Percentiles rank a stretch among this genome's conserved stretches.
phyloP scores from a whole-genome alignment of 1,284 basidiomycete genomes.

The Marasmius fiardii region DNA sequence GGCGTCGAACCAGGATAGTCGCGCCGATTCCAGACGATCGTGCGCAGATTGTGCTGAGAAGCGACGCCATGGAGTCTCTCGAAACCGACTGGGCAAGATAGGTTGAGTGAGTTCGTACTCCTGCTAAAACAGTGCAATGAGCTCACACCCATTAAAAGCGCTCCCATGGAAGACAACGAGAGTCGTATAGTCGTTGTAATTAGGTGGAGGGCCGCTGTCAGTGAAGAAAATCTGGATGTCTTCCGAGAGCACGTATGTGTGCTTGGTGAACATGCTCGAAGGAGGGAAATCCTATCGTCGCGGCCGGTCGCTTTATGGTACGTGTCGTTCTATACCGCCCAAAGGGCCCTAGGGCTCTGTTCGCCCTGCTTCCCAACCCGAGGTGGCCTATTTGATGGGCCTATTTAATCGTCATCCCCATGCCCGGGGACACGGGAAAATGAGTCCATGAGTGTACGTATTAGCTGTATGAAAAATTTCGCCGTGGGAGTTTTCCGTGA shows the following conservation, averaged over 20 bases:
- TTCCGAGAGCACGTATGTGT: conserved; percentile 6
- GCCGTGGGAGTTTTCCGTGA: too few relatives aligned
- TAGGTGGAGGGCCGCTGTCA: conserved; percentile 15
- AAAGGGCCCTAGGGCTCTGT: too few relatives aligned
- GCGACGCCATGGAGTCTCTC: conserved; percentile 15
- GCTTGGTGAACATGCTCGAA: background rate
- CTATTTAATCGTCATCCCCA: too few relatives aligned
- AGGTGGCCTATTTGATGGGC: too few relatives aligned
- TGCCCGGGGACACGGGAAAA: too few relatives aligned
- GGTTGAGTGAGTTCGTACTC: background rate
- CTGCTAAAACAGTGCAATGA: background rate
- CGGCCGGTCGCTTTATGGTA: too few relatives aligned
- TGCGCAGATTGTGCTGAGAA: conserved; percentile 18
- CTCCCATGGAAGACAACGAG: conserved; percentile 18
- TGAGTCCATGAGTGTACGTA: too few relatives aligned
- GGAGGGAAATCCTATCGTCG: too few relatives aligned
- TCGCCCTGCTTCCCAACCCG: too few relatives aligned
- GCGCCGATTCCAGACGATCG: conserved; percentile 26
- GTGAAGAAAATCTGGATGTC: conserved; percentile 13
- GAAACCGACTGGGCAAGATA: conserved; percentile 9
- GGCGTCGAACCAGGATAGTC: conserved; percentile 26
- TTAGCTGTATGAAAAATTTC: too few relatives aligned
- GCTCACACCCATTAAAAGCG: conserved; percentile 17
- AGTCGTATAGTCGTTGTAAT: conserved; percentile 16
- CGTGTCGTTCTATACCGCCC: too few relatives aligned